Conservation (phyloP, 345 rosid genomes). For the Populus ilicifolia region DNA sequence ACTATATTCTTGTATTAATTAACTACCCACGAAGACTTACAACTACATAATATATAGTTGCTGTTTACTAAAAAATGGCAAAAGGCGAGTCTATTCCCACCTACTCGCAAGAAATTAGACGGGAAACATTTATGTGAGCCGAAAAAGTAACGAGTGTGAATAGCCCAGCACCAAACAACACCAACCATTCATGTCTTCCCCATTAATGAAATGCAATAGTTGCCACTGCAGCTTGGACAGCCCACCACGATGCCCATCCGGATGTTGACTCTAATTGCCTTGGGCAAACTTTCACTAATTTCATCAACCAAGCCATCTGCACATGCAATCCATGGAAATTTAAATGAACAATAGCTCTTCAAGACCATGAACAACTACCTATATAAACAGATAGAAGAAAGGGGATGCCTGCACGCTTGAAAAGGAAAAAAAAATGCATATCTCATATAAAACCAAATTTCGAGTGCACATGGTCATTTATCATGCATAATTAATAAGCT, state of each 20-base stretch:
- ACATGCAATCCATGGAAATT: constrained; percentile 29
- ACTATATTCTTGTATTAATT: no score
- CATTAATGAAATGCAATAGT: neutral
- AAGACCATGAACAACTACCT: constrained; percentile 1
- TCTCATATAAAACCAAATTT: neutral
- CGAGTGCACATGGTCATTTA: neutral
- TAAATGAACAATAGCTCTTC: constrained; percentile 19
- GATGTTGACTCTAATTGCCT: constrained; percentile 48
- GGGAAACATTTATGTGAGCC: neutral
- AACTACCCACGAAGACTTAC: no score
- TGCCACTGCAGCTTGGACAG: neutral
- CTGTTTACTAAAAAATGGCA: neutral
- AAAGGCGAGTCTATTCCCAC: neutral
- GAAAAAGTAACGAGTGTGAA: neutral
- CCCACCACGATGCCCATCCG: neutral
- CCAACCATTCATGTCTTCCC: neutral
- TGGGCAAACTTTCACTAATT: constrained; percentile 82
- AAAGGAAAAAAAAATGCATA: neutral
- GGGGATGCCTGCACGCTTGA: neutral
- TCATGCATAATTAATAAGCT: neutral
- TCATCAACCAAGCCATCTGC: constrained; percentile 91
- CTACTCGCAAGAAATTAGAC: neutral
- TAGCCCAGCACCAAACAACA: neutral
- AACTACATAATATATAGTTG: no score
- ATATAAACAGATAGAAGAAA: neutral